Evolutionary conservation across 108 stramenopile genomes (phyloP).

Genomic region (Phaeodactylum tricornutum): DNA sequence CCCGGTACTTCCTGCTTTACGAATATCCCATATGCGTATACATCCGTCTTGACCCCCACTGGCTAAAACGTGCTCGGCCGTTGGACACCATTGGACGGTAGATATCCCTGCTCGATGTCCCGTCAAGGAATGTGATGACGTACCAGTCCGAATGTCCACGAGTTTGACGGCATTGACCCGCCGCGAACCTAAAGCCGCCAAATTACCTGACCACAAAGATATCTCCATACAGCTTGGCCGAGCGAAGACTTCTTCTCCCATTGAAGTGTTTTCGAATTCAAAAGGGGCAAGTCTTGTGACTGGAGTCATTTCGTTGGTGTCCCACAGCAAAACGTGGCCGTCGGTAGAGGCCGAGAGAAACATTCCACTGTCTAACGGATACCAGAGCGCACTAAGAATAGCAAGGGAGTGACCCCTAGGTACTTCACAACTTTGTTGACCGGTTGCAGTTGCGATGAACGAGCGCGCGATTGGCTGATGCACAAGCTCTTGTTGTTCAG

Average conservation of each 20-base stretch:
- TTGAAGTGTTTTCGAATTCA: slow-evolving; percentile 2
- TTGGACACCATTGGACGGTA: slow-evolving; percentile 50
- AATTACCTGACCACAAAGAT: slow-evolving; percentile 9
- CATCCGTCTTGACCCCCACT: slow-evolving; percentile 56
- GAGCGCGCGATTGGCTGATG: slow-evolving; percentile 43
- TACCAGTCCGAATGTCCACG: slow-evolving; percentile 59
- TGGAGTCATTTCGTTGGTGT: slow-evolving; percentile 43
- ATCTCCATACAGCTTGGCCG: slow-evolving; percentile 5
- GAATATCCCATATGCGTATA: slow-evolving; percentile 71
- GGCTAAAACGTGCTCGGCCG: slow-evolving; percentile 37
- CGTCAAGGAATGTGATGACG: slow-evolving; percentile 57
- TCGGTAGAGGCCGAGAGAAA: slow-evolving; percentile 56
- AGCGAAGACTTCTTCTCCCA: not conserved
- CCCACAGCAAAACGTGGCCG: slow-evolving; percentile 63
- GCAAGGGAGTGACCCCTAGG: slow-evolving; percentile 46
- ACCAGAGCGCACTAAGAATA: slow-evolving; percentile 49
- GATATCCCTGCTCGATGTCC: slow-evolving; percentile 51
- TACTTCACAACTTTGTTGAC: slow-evolving; percentile 3
- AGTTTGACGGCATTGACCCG: slow-evolving; percentile 21
- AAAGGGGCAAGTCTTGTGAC: slow-evolving; percentile 24
- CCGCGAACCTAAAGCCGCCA: slow-evolving; percentile 12
- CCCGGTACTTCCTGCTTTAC: slow-evolving; percentile 46
- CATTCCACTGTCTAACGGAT: slow-evolving; percentile 59
- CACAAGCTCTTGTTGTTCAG: not conserved
- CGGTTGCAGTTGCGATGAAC: slow-evolving; percentile 9